Conservation (phyloP, 2,329 filamentous ascomycete genomes). For the Neonectria faginata region DNA sequence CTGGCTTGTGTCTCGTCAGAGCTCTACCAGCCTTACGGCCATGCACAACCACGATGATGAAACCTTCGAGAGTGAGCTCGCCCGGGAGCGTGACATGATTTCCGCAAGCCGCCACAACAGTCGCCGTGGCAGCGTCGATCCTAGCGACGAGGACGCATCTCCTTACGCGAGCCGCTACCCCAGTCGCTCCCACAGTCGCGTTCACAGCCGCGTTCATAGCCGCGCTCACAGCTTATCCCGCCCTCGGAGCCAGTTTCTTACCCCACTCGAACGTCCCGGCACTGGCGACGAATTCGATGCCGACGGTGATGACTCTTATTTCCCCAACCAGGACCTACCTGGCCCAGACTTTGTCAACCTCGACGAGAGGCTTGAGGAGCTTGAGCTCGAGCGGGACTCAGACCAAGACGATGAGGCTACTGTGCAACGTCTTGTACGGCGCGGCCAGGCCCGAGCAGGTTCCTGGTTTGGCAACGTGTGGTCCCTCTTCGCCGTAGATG, state of each 20-base stretch:
- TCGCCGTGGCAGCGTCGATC: slow-evolving; percentile 58
- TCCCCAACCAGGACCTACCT: slow-evolving; percentile 47
- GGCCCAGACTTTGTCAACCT: slow-evolving; percentile 74
- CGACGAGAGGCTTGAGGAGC: slow-evolving; percentile 68
- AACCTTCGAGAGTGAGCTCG: slow-evolving; percentile 63
- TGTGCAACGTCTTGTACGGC: slow-evolving; percentile 67
- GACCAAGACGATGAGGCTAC: slow-evolving; percentile 68
- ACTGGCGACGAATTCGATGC: slow-evolving; percentile 52
- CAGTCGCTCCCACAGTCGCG: slow-evolving; percentile 62
- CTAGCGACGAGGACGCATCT: slow-evolving; percentile 53
- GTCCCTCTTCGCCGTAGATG: slow-evolving; percentile 72
- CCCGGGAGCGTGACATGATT: slow-evolving; percentile 60
- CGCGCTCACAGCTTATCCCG: slow-evolving; percentile 52
- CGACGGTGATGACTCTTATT: slow-evolving; percentile 38
- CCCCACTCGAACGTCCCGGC: slow-evolving; percentile 56
- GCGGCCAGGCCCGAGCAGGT: slow-evolving; percentile 63
- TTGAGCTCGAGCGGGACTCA: slow-evolving; percentile 63
- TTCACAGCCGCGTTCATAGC: slow-evolving; percentile 63
- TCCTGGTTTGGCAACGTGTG: slow-evolving; percentile 72
- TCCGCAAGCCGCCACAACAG: slow-evolving; percentile 59
- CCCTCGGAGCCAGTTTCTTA: slow-evolving; percentile 55
- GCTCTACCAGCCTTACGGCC: slow-evolving; percentile 70
- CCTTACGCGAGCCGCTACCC: slow-evolving; percentile 58
- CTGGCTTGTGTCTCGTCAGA: slow-evolving; percentile 75
- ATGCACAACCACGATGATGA: slow-evolving; percentile 65